phyloP scores from a whole-genome alignment of 2,329 filamentous ascomycete genomes.

The Scolecobasidium constrictum region DNA sequence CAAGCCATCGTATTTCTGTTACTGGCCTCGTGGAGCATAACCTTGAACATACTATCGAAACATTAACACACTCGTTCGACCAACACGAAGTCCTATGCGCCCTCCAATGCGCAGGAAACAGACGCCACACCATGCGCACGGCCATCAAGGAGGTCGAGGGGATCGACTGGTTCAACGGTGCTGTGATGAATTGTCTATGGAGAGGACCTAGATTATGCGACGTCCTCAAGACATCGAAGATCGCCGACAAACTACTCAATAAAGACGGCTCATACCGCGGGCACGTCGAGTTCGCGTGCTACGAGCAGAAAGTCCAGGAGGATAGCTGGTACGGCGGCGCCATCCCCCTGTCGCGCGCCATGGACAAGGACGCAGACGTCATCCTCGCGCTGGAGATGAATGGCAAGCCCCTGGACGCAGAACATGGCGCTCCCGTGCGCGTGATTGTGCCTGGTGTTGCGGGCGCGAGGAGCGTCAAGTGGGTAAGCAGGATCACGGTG shows the following conservation, averaged over 20 bases:
- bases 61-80: conserved; percentile 36
- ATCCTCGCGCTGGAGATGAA: conserved; percentile 38
- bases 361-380: conserved; percentile 33
- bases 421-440: conserved; percentile 43
- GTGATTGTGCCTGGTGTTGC: conserved; percentile 42
- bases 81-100: conserved; percentile 47
- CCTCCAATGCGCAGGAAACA: conserved; percentile 50
- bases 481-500: conserved; percentile 43
- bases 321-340: conserved; percentile 49
- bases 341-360: conserved; percentile 37
- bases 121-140: conserved; percentile 50
- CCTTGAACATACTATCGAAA: conserved; percentile 34
- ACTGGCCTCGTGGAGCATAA: conserved; percentile 36
- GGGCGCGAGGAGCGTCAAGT: conserved; percentile 45
- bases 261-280: conserved; percentile 11
- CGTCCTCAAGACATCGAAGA: conserved; percentile 36
- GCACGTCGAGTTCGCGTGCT: conserved; percentile 47
- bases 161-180: conserved; percentile 50
- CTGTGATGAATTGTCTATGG: conserved; percentile 51
- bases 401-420: conserved; percentile 28
- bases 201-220: conserved; percentile 42
- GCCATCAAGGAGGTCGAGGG: conserved; percentile 47
- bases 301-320: conserved; percentile 41
- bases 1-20: conserved; percentile 32
- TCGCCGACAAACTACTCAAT: conserved; percentile 21